Conservation (phyloP, 2,329 filamentous ascomycete genomes). For the Calonectria naviculata region DNA sequence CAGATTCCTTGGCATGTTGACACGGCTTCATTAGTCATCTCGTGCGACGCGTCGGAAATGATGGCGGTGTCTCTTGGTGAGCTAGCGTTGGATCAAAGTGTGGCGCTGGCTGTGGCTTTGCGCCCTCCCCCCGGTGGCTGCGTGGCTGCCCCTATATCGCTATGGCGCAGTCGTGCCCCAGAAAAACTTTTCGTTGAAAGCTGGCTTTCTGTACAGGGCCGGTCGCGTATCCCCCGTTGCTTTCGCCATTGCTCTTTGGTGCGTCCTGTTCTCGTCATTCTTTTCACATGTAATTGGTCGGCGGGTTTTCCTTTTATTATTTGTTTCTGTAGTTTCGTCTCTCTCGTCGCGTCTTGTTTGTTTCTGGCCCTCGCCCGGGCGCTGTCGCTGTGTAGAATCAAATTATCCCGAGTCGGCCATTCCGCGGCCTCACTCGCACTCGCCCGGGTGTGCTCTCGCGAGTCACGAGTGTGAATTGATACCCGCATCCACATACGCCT, state of each 20-base stretch:
- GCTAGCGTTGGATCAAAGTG: too few relatives aligned
- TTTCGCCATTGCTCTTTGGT: conserved; percentile 5
- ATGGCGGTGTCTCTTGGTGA: too few relatives aligned
- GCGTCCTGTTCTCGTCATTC: conserved; percentile 27
- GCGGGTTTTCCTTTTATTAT: background rate
- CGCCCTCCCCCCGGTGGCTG: too few relatives aligned
- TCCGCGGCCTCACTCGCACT: background rate
- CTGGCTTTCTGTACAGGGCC: background rate
- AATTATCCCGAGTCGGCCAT: background rate
- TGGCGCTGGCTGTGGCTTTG: too few relatives aligned
- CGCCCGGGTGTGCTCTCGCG: background rate
- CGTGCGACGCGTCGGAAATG: background rate
- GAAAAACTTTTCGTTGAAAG: conserved; percentile 5
- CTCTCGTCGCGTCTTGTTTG: background rate
- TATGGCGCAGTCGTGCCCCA: background rate
- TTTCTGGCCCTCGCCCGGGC: background rate
- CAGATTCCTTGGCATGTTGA: background rate
- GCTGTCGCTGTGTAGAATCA: background rate
- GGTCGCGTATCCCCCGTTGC: background rate
- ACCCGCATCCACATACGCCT: background rate
- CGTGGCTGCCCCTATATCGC: background rate
- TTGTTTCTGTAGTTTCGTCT: background rate
- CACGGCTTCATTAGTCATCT: background rate
- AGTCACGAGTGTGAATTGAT: background rate
- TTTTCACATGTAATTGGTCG: conserved; percentile 31